A percentile compares a stretch with the other conserved stretches of the same genome.
Conservation (phyloP, 441 rosid species). For the Hura crepitans region DNA sequence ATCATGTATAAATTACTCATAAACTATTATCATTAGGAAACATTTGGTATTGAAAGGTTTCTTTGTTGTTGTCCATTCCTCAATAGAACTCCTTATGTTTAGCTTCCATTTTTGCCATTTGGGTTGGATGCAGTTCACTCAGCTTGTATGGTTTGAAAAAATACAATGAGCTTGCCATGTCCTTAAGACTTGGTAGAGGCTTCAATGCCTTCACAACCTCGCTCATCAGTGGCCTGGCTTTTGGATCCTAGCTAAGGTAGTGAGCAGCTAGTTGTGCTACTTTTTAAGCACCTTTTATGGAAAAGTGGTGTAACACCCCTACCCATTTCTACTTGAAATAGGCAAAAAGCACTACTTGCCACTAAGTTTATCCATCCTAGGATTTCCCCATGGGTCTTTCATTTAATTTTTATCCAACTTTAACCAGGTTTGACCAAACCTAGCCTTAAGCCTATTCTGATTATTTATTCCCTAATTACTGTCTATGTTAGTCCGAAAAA, state of each 20-base stretch:
- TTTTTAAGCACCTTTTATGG: slow-evolving; percentile 82
- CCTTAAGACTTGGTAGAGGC: slow-evolving; percentile 77
- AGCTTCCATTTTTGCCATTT: slow-evolving; percentile 43
- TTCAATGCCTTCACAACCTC: slow-evolving; percentile 72
- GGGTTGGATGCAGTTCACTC: slow-evolving; percentile 60
- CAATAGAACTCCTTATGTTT: slow-evolving; percentile 41
- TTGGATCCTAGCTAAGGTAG: slow-evolving; percentile 87
- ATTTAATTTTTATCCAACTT: too few species aligned
- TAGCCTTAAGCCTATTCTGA: too few species aligned
- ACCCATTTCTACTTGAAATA: too few species aligned
- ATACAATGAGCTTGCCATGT: slow-evolving; percentile 89
- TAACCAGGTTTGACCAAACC: too few species aligned
- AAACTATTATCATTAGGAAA: too few species aligned
- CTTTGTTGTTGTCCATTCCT: slow-evolving; percentile 64
- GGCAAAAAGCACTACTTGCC: too few species aligned
- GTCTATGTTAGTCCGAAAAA: too few species aligned
- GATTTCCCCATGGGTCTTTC: too few species aligned
- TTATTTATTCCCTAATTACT: too few species aligned
- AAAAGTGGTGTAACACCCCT: too few species aligned
- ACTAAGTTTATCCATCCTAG: too few species aligned
- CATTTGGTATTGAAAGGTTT: slow-evolving; percentile 74
- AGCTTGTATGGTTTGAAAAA: slow-evolving; percentile 71
- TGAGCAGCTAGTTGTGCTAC: slow-evolving; percentile 79
- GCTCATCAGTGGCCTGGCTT: slow-evolving; percentile 83
- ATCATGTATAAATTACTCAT: too few species aligned